phyloP scores from a whole-genome alignment of 306 rosid species.

The Spatholobus suberectus region DNA sequence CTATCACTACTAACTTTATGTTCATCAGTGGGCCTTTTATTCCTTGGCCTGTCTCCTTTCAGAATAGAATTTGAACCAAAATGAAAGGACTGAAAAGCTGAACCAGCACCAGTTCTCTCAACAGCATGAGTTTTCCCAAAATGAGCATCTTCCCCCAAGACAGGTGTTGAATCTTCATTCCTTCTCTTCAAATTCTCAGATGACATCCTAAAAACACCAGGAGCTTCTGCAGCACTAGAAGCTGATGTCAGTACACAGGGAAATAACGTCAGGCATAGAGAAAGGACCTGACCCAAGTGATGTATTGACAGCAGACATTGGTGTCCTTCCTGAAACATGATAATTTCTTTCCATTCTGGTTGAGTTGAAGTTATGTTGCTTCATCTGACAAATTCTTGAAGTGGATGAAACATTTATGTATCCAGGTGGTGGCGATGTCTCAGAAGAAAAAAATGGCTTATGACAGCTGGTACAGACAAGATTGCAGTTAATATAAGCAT shows the following conservation, averaged over 20 bases:
- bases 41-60: conserved; percentile 53
- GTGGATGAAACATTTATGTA: conserved; percentile 40
- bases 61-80: conserved; percentile 43
- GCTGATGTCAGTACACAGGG: conserved; percentile 36
- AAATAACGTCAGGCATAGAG: conserved; percentile 40
- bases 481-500: conserved; percentile 40
- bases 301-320: conserved; percentile 44
- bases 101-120: conserved; percentile 47
- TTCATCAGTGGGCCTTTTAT: conserved; percentile 44
- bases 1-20: conserved; percentile 34
- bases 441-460: conserved; percentile 60
- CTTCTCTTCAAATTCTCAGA: conserved; percentile 54
- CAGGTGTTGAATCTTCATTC: conserved; percentile 42
- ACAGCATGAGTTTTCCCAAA: conserved; percentile 38
- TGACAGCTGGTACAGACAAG: conserved; percentile 62
- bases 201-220: conserved; percentile 42
- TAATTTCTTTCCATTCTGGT: conserved; percentile 41
- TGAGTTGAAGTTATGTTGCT: conserved; percentile 45
- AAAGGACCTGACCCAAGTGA: conserved; percentile 45
- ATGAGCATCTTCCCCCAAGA: conserved; percentile 42
- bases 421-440: conserved; percentile 52
- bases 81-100: conserved; percentile 41
- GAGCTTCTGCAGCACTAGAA: conserved; percentile 52
- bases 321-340: conserved; percentile 47
- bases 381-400: conserved; percentile 44